A percentile compares a stretch with the other conserved stretches of the same genome.
These are phyloP conservation scores for Pogostemon cablin DNA, from an alignment of 257 asterid genomes.

Conservation along the genomic window DNA sequence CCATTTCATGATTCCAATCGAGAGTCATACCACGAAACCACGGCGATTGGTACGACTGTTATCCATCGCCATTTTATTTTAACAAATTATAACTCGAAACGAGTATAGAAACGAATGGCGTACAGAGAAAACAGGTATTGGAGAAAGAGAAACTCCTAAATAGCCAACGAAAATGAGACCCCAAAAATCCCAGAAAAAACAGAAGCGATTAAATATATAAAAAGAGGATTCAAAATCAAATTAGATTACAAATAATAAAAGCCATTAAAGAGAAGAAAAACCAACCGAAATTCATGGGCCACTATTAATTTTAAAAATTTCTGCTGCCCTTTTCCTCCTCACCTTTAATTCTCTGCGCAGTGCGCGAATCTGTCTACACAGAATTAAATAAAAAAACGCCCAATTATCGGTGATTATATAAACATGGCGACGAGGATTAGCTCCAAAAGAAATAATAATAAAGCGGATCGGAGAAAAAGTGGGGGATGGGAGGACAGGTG, in stretches of 20 bases:
- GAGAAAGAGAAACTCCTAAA: conserved; percentile 29
- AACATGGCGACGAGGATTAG: conserved; percentile 31
- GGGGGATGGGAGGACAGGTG: conserved; percentile 48
- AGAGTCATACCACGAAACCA: conserved; percentile 42
- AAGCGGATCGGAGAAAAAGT: conserved; percentile 45
- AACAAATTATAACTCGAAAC: conserved; percentile 18
- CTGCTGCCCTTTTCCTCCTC: conserved; percentile 39
- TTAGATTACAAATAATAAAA: conserved; percentile 33
- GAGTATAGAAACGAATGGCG: conserved; percentile 10
- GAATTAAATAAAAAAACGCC: conserved; percentile 36
- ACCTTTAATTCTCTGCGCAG: conserved; percentile 46
- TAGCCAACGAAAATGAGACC: conserved; percentile 29
- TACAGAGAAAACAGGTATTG: conserved; percentile 30
- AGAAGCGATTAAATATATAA: conserved; percentile 12
- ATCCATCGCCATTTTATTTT: conserved; percentile 37
- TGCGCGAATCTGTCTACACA: conserved; percentile 42
- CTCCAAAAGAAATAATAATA: conserved; percentile 27
- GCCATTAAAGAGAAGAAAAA: conserved; percentile 38
- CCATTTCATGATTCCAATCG: conserved; percentile 22
- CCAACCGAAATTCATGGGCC: conserved; percentile 56
- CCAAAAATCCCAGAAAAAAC: conserved; percentile 25
- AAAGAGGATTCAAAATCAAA: conserved; percentile 25
- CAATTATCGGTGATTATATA: conserved; percentile 27
- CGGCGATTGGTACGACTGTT: conserved; percentile 30
- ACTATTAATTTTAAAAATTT: conserved; percentile 29